Percentiles rank a stretch among this genome's conserved stretches.
These are phyloP conservation scores for Glycine tomentella DNA, from an alignment of 306 rosid genomes.

Conservation along the genomic window DNA sequence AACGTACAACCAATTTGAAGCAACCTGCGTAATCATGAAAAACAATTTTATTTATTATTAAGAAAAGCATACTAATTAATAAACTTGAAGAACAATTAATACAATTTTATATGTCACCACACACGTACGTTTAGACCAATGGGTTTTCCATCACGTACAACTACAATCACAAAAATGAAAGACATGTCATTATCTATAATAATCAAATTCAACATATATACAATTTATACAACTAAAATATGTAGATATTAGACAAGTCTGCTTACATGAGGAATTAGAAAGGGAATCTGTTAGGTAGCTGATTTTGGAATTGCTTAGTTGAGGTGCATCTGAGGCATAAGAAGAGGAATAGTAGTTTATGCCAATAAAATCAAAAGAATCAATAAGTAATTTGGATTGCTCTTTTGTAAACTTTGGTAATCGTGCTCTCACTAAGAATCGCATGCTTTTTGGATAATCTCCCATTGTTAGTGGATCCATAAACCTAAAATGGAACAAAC, in stretches of 20 bases:
- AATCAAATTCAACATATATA: background rate
- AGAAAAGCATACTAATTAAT: background rate
- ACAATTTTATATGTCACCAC: background rate
- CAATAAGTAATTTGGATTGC: conserved; percentile 47
- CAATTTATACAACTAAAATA: background rate
- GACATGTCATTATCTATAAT: background rate
- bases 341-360: conserved; percentile 56
- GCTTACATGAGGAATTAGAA: conserved; percentile 42
- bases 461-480: conserved; percentile 65
- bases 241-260: background rate
- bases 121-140: conserved; percentile 45
- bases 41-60: background rate
- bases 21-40: conserved; percentile 44
- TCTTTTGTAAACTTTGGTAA: conserved; percentile 57
- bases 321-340: conserved; percentile 49
- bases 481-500: conserved; percentile 46
- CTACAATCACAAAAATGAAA: conserved; percentile 16
- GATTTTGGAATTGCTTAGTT: background rate
- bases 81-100: background rate
- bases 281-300: conserved; percentile 52
- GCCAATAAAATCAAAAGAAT: conserved; percentile 71
- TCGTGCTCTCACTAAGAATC: conserved; percentile 51
- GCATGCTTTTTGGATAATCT: conserved; percentile 69
- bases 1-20: conserved; percentile 56
- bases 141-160: conserved; percentile 26